phyloP scores from a whole-genome alignment of 306 rosid species.

The Mimosa pudica region DNA sequence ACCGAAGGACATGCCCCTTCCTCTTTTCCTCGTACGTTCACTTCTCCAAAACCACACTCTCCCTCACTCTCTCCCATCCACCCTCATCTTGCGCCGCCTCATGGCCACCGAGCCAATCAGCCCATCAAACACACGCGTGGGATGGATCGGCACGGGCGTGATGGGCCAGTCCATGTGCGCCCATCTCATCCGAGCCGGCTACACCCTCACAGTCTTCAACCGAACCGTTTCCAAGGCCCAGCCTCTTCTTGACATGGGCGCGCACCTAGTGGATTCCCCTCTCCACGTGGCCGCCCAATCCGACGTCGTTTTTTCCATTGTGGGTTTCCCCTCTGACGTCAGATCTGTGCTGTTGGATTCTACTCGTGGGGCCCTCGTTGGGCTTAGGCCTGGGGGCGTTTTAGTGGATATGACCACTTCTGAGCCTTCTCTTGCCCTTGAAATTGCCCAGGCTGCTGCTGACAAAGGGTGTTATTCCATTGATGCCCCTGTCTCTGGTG shows the following conservation, averaged over 20 bases:
- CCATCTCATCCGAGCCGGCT: conserved; percentile 87
- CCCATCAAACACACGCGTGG: conserved; percentile 80
- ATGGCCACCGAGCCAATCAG: conserved; percentile 58
- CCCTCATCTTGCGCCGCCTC: conserved; percentile 31
- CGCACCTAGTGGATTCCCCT: conserved; percentile 63
- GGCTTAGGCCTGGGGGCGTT: conserved; percentile 76
- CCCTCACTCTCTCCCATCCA: conserved; percentile 18
- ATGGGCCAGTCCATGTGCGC: conserved; percentile 91
- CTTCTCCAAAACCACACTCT: conserved; percentile 23
- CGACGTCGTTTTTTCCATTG: conserved; percentile 87
- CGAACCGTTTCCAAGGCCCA: conserved; percentile 88
- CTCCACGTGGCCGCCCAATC: conserved; percentile 68
- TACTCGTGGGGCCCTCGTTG: conserved; percentile 72
- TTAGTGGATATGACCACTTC: conserved; percentile 96
- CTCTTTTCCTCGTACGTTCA: conserved; percentile 18
- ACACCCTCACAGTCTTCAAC: conserved; percentile 83
- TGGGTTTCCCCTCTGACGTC: conserved; percentile 93
- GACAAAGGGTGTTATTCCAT: conserved; percentile 56
- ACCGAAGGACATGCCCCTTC: conserved; percentile 22
- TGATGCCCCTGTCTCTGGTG: conserved; percentile 93
- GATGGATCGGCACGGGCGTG: conserved; percentile 97
- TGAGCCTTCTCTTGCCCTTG: conserved; percentile 87
- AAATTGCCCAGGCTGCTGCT: conserved; percentile 58
- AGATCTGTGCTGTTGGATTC: conserved; percentile 80
- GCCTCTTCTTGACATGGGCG: conserved; percentile 79